Evolutionary conservation across 169 alveolate genomes (phyloP).

Genomic region (Plasmodium knowlesi): DNA sequence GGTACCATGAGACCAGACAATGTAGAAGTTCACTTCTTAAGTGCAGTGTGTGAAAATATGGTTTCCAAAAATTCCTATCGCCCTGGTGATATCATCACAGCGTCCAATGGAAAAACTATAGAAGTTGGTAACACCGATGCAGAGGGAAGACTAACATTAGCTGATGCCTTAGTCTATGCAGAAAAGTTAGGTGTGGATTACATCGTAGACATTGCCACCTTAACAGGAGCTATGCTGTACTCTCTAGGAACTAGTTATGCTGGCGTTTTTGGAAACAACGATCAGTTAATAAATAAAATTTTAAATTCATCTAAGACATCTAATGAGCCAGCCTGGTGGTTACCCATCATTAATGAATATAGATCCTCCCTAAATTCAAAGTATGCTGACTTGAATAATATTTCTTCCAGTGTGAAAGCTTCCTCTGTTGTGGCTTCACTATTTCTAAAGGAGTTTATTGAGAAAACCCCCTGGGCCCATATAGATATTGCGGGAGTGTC

Average conservation of each 20-base stretch:
- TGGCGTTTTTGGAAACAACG: slow-evolving; percentile 83
- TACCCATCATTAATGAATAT: slow-evolving; percentile 91
- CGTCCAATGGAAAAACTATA: slow-evolving; percentile 95
- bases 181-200: slow-evolving; percentile 88
- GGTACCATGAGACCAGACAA: slow-evolving; percentile 87
- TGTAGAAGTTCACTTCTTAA: slow-evolving; percentile 89
- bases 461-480: slow-evolving; percentile 94
- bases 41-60: slow-evolving; percentile 94
- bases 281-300: slow-evolving; percentile 74
- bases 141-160: slow-evolving; percentile 97
- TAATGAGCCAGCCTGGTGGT: slow-evolving; percentile 90
- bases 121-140: slow-evolving; percentile 98
- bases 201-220: slow-evolving; percentile 95
- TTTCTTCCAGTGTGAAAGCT: slow-evolving; percentile 83
- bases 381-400: slow-evolving; percentile 92
- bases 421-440: slow-evolving; percentile 93
- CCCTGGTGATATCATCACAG: slow-evolving; percentile 94
- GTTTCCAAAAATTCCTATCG: slow-evolving; percentile 90
- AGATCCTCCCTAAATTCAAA: slow-evolving; percentile 85
- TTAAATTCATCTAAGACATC: slow-evolving; percentile 78
- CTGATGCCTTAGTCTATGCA: slow-evolving; percentile 96
- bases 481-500: slow-evolving; percentile 97
- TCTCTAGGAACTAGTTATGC: slow-evolving; percentile 90
- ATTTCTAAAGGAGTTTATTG: slow-evolving; percentile 92
- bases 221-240: slow-evolving; percentile 94